These are phyloP conservation scores for Boletellus sp. DNA, from an alignment of 1,284 basidiomycete species.

Conservation along the genomic window DNA sequence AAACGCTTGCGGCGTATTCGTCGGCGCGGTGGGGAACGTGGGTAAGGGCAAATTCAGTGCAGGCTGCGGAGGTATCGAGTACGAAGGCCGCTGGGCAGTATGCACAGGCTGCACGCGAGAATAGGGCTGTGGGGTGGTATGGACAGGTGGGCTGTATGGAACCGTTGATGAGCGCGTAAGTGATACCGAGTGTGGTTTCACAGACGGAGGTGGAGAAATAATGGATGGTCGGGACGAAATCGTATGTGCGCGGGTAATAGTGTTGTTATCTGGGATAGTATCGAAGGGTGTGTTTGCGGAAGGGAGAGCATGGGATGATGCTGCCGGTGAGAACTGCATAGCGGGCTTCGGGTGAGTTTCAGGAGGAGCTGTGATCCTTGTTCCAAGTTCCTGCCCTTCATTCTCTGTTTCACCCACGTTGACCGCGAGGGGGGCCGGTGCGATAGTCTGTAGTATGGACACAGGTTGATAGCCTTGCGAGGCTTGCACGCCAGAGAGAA, in stretches of 20 bases:
- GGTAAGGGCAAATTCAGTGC: slow-evolving; percentile 12
- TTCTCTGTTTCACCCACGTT: slow-evolving; percentile 1
- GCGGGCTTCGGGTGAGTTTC: slow-evolving; percentile 7
- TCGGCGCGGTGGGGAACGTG: slow-evolving; percentile 41
- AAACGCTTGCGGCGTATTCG: slow-evolving; percentile 54
- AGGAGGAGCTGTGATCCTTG: not conserved
- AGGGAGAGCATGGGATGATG: slow-evolving; percentile 2
- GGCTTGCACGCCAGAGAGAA: slow-evolving; percentile 6
- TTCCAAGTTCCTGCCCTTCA: slow-evolving; percentile 2
- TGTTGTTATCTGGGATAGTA: slow-evolving; percentile 4
- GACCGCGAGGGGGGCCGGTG: slow-evolving; percentile 4
- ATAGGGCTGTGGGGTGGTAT: slow-evolving; percentile 6
- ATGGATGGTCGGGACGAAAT: slow-evolving; percentile 23
- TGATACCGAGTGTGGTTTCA: slow-evolving; percentile 9
- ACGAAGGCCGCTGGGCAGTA: slow-evolving; percentile 4
- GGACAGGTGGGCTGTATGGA: slow-evolving; percentile 10
- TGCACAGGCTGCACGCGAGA: slow-evolving; percentile 5
- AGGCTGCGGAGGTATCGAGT: slow-evolving; percentile 6
- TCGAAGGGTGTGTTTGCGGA: not conserved
- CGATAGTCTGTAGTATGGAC: slow-evolving; percentile 17
- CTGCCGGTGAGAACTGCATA: slow-evolving; percentile 1
- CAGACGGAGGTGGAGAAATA: slow-evolving; percentile 11
- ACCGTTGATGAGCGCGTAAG: slow-evolving; percentile 23
- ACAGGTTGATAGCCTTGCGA: slow-evolving; percentile 15
- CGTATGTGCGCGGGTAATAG: slow-evolving; percentile 22